Conservation (phyloP, 768 basidiomycete species). For the Tylopilus vinaceipallidus region DNA sequence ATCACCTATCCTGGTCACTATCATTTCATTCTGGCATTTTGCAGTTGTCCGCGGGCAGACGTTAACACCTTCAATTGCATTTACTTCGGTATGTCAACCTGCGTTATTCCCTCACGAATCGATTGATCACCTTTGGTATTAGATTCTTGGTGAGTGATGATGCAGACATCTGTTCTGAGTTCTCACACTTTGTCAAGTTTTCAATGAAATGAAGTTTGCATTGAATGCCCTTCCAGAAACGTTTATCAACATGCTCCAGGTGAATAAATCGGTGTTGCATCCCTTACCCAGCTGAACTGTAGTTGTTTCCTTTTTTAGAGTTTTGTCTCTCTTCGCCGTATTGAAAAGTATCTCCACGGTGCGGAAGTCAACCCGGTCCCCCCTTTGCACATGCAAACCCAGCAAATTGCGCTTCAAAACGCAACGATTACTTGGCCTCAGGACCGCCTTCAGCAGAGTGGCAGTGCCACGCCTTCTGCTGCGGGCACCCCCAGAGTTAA, state of each 20-base stretch:
- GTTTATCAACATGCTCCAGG: conserved; percentile 87
- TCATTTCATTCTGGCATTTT: conserved; percentile 69
- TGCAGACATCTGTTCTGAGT: background rate
- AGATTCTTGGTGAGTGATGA: conserved; percentile 41
- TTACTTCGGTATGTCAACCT: conserved; percentile 54
- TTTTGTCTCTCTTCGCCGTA: conserved; percentile 82
- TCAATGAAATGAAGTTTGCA: conserved; percentile 85
- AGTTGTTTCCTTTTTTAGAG: conserved; percentile 47
- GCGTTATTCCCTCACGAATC: background rate
- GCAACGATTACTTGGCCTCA: conserved; percentile 92
- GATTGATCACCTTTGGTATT: background rate
- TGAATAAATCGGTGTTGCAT: conserved; percentile 13
- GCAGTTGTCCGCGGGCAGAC: conserved; percentile 65
- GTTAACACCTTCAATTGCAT: conserved; percentile 83
- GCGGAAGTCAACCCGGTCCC: conserved; percentile 68
- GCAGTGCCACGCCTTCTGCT: conserved; percentile 49
- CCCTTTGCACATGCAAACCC: conserved; percentile 54
- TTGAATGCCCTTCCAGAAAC: conserved; percentile 88
- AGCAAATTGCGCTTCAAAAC: conserved; percentile 70
- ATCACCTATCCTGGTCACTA: conserved; percentile 56
- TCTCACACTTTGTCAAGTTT: conserved; percentile 47
- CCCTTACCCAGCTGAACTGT: background rate
- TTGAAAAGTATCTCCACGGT: conserved; percentile 82
- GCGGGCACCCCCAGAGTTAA: conserved; percentile 73
- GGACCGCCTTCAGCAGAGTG: conserved; percentile 51